phyloP scores from a whole-genome alignment of 257 asterid genomes.

The Paulownia fortunei region DNA sequence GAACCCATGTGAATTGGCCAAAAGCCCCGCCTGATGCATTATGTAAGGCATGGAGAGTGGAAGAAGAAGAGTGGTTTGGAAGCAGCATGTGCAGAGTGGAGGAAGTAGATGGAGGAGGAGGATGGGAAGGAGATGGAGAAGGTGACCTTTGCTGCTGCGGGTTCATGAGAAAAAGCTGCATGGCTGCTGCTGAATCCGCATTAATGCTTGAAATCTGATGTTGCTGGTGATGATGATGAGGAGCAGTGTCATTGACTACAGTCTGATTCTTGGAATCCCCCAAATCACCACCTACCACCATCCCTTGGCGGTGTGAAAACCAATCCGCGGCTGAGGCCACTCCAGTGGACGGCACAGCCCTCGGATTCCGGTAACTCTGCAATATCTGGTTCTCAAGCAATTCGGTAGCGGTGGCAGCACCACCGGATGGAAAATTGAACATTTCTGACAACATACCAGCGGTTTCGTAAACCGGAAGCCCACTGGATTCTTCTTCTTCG shows the following conservation, averaged over 20 bases:
- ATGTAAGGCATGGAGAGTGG: slow-evolving; percentile 55
- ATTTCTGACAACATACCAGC: slow-evolving; percentile 91
- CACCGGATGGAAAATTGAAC: slow-evolving; percentile 74
- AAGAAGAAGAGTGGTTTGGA: slow-evolving; percentile 53
- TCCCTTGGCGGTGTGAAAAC: slow-evolving; percentile 61
- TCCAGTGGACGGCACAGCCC: slow-evolving; percentile 26
- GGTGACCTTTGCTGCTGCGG: slow-evolving; percentile 71
- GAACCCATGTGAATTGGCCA: slow-evolving; percentile 73
- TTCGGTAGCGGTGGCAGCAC: slow-evolving; percentile 51
- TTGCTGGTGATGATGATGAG: slow-evolving; percentile 37
- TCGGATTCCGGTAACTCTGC: slow-evolving; percentile 56
- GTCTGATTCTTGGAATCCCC: slow-evolving; percentile 48
- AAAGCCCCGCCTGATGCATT: slow-evolving; percentile 43
- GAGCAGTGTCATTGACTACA: slow-evolving; percentile 28
- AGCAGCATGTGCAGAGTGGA: slow-evolving; percentile 83
- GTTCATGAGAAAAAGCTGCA: slow-evolving; percentile 94
- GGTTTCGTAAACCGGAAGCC: slow-evolving; percentile 74
- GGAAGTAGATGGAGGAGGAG: slow-evolving; percentile 42
- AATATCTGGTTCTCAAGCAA: slow-evolving; percentile 61
- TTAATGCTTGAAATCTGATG: slow-evolving; percentile 57
- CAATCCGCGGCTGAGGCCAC: slow-evolving; percentile 48
- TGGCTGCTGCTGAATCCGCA: slow-evolving; percentile 82
- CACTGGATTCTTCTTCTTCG: slow-evolving; percentile 62
- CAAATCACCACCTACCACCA: slow-evolving; percentile 51
- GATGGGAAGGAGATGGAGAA: slow-evolving; percentile 62